phyloP scores from a whole-genome alignment of 441 rosid species.

The Gossypium lobatum region DNA sequence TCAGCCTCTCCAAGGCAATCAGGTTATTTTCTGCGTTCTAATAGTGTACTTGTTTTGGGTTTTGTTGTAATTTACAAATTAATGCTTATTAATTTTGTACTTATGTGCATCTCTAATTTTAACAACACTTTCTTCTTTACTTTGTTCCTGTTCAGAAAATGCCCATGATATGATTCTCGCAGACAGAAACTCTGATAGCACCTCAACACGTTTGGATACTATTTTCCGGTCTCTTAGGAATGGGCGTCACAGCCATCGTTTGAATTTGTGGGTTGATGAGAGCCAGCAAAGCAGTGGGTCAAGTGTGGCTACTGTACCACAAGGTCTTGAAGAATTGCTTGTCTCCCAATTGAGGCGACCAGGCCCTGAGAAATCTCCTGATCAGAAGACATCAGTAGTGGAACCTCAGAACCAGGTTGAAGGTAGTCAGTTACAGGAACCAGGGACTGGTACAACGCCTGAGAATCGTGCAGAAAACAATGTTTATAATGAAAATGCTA shows the following conservation, averaged over 20 bases:
- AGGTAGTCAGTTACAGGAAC: conserved; percentile 40
- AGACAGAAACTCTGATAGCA: conserved; percentile 53
- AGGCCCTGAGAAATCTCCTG: conserved; percentile 52
- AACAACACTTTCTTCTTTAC: background rate
- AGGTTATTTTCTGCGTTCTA: conserved; percentile 33
- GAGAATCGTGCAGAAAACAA: conserved; percentile 46
- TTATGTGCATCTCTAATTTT: conserved; percentile 15
- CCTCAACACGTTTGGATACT: conserved; percentile 62
- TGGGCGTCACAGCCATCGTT: conserved; percentile 87
- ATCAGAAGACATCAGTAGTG: conserved; percentile 38
- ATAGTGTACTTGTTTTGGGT: background rate
- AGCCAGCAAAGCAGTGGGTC: conserved; percentile 80
- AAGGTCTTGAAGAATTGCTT: conserved; percentile 91
- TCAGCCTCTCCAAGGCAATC: conserved; percentile 47
- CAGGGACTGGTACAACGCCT: conserved; percentile 39
- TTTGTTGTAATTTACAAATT: background rate
- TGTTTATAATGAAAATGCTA: conserved; percentile 41
- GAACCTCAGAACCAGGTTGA: conserved; percentile 54
- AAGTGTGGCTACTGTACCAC: conserved; percentile 65
- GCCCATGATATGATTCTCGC: conserved; percentile 39
- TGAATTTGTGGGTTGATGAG: conserved; percentile 93
- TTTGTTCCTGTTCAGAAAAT: conserved; percentile 35
- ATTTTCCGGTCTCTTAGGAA: conserved; percentile 89
- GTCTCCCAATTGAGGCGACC: conserved; percentile 87
- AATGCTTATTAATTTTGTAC: background rate